Conservation (phyloP, 2,329 filamentous ascomycete genomes). For the Calycina herbarum region DNA sequence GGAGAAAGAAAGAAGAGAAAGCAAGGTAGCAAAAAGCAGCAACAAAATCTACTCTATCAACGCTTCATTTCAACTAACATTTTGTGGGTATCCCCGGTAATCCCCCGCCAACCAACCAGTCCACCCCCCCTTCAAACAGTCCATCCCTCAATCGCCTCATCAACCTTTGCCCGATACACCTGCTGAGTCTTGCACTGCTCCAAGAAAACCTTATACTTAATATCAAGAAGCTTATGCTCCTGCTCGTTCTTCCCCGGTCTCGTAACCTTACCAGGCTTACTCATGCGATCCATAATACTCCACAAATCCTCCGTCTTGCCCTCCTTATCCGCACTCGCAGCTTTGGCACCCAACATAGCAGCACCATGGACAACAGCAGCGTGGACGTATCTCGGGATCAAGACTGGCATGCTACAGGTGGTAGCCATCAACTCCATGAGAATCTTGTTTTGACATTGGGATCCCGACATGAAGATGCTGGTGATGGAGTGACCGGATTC, state of each 20-base stretch:
- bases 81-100: background rate
- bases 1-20: too few relatives aligned
- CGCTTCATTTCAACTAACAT: too few relatives aligned
- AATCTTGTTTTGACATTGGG: conserved; percentile 93
- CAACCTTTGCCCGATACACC: conserved; percentile 75
- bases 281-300: conserved; percentile 98
- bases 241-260: conserved; percentile 68
- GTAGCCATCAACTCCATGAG: conserved; percentile 91
- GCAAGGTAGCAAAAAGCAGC: too few relatives aligned
- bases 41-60: too few relatives aligned
- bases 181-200: conserved; percentile 88
- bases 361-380: conserved; percentile 97
- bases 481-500: conserved; percentile 79
- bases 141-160: conserved; percentile 57
- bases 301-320: conserved; percentile 85
- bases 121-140: background rate
- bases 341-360: conserved; percentile 96
- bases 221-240: conserved; percentile 77
- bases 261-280: conserved; percentile 85
- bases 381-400: conserved; percentile 91
- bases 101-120: background rate
- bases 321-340: conserved; percentile 76
- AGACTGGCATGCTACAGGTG: conserved; percentile 85
- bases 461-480: conserved; percentile 98
- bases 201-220: conserved; percentile 95